phyloP scores from a whole-genome alignment of 441 rosid species.

The California macrophylla region DNA sequence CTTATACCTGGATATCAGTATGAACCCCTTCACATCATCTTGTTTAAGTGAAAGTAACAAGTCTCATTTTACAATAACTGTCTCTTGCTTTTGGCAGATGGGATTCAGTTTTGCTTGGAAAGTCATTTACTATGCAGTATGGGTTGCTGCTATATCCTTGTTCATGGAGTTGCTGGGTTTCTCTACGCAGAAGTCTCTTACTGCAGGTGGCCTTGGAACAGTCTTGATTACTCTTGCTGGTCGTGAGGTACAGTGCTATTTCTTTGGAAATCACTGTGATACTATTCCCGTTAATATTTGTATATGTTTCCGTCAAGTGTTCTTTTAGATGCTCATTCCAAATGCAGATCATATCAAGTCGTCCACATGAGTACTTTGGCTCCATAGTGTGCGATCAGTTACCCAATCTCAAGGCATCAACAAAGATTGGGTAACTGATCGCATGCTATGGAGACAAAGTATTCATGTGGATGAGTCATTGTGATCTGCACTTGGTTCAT shows the following conservation, averaged over 20 bases:
- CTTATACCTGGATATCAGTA: background rate
- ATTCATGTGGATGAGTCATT: too few relatives aligned
- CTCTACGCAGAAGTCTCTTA: conserved; percentile 60
- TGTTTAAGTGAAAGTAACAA: conserved; percentile 5
- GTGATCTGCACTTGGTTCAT: too few relatives aligned
- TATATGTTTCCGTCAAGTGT: too few relatives aligned
- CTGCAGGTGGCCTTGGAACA: conserved; percentile 73
- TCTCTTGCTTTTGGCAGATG: conserved; percentile 40
- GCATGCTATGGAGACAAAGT: too few relatives aligned
- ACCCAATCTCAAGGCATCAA: too few relatives aligned
- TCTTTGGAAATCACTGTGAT: conserved; percentile 8
- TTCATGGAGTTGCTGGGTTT: conserved; percentile 68
- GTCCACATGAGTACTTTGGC: too few relatives aligned
- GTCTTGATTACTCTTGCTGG: conserved; percentile 72
- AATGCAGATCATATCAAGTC: too few relatives aligned
- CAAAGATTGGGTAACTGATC: too few relatives aligned
- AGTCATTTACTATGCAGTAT: conserved; percentile 53
- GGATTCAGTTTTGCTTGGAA: conserved; percentile 66
- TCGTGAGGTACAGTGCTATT: conserved; percentile 44
- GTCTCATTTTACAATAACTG: background rate
- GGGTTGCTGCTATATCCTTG: conserved; percentile 63
- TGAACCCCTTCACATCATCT: background rate
- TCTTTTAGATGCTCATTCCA: conserved; percentile 4
- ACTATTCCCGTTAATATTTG: background rate
- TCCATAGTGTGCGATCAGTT: too few relatives aligned